These are phyloP conservation scores for Amphicarpaea edgeworthii DNA, from an alignment of 306 rosid genomes.

Conservation along the genomic window DNA sequence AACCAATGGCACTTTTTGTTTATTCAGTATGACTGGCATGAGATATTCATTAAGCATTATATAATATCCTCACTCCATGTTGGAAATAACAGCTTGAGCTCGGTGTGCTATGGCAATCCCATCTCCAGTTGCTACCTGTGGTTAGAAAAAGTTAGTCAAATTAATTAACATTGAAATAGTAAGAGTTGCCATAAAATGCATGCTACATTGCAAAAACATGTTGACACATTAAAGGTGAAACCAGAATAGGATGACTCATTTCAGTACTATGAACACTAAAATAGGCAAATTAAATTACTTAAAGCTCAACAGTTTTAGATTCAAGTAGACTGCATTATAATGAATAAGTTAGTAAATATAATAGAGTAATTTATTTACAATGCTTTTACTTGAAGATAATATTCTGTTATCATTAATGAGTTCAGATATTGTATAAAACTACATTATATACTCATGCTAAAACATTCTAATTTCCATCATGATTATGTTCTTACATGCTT, in stretches of 20 bases:
- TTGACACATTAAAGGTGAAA: slow-evolving; percentile 15
- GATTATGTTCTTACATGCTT: background rate
- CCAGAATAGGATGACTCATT: slow-evolving; percentile 31
- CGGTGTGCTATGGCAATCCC: slow-evolving; percentile 98
- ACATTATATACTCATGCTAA: slow-evolving; percentile 4
- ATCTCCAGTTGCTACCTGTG: slow-evolving; percentile 94
- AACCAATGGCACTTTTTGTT: background rate
- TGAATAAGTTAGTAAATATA: background rate
- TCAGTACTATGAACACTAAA: slow-evolving; percentile 16
- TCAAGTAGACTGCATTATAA: too few species aligned
- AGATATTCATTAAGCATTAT: slow-evolving; percentile 25
- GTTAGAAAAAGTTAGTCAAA: slow-evolving; percentile 39
- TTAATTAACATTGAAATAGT: slow-evolving; percentile 30
- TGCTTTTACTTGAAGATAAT: background rate
- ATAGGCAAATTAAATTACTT: background rate
- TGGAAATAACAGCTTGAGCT: slow-evolving; percentile 94
- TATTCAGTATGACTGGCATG: slow-evolving; percentile 9
- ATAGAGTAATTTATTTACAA: background rate
- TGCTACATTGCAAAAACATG: slow-evolving; percentile 1
- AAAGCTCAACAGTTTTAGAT: too few species aligned
- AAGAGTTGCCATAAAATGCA: slow-evolving; percentile 6
- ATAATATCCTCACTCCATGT: slow-evolving; percentile 86
- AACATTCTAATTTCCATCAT: slow-evolving; percentile 28
- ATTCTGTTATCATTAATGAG: background rate
- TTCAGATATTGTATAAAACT: slow-evolving; percentile 1